phyloP scores from a whole-genome alignment of 1,284 basidiomycete species.

The Trametes pubescens region DNA sequence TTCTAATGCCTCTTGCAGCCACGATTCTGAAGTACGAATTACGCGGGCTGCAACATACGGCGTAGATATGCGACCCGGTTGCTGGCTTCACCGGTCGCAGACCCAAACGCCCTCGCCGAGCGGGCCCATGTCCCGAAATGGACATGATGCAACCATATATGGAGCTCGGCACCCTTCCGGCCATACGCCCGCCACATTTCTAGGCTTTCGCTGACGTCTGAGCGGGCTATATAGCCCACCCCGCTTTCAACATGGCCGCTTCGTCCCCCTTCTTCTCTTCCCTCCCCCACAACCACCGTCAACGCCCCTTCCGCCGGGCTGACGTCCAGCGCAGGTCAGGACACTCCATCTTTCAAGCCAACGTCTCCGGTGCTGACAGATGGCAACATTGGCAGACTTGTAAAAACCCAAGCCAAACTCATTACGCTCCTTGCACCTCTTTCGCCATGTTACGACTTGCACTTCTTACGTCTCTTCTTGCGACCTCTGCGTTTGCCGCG shows the following conservation, averaged over 20 bases:
- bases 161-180: conserved; percentile 5
- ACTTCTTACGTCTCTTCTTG: conserved; percentile 29
- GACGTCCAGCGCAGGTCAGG: conserved; percentile 3
- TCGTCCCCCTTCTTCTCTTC: background rate
- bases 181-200: background rate
- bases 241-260: conserved; percentile 11
- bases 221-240: conserved; percentile 19
- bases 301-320: background rate
- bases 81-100: background rate
- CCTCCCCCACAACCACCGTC: background rate
- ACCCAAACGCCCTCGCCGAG: background rate
- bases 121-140: background rate
- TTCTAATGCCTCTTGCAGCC: too few species aligned
- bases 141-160: conserved; percentile 12
- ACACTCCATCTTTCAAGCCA: background rate
- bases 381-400: conserved; percentile 2
- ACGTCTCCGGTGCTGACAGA: conserved; percentile 9
- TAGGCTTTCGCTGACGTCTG: conserved; percentile 1
- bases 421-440: conserved; percentile 7
- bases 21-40: too few species aligned
- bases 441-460: conserved; percentile 14
- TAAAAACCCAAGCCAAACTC: conserved; percentile 2
- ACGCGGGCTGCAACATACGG: too few species aligned
- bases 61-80: background rate
- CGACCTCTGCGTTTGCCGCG: conserved; percentile 35